Percentiles rank a stretch among this genome's conserved stretches.
Conservation (phyloP, 495 filamentous ascomycete genomes). For the Trichodelitschia bisporula region DNA sequence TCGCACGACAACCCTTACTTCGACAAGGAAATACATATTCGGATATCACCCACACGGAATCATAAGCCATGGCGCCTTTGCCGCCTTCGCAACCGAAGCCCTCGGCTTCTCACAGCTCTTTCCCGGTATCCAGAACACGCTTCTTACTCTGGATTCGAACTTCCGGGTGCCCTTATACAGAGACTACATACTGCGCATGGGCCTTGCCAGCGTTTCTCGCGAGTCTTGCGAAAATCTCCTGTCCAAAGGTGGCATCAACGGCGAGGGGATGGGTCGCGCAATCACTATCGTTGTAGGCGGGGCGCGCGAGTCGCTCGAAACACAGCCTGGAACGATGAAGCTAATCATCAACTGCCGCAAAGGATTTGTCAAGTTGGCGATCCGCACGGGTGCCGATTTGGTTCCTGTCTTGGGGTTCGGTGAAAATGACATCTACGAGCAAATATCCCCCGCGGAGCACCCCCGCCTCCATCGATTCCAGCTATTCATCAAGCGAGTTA, state of each 20-base stretch:
- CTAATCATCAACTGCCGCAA: slow-evolving; percentile 64
- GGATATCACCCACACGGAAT: slow-evolving; percentile 96
- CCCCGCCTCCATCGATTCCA: slow-evolving; percentile 54
- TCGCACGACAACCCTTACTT: slow-evolving; percentile 51
- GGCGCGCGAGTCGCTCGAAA: slow-evolving; percentile 73
- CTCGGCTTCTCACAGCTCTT: slow-evolving; percentile 75
- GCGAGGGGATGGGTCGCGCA: slow-evolving; percentile 79
- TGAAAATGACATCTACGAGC: slow-evolving; percentile 90
- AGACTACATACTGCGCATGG: slow-evolving; percentile 72
- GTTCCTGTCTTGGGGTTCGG: slow-evolving; percentile 84
- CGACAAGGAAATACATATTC: slow-evolving; percentile 87
- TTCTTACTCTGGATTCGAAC: slow-evolving; percentile 81
- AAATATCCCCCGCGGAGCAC: slow-evolving; percentile 43
- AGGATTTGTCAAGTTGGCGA: slow-evolving; percentile 81
- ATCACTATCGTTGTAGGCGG: slow-evolving; percentile 94
- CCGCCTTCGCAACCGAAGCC: slow-evolving; percentile 75
- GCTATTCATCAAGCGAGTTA: slow-evolving; percentile 49
- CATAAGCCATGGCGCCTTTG: slow-evolving; percentile 86
- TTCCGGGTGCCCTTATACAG: slow-evolving; percentile 86
- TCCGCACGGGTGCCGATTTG: slow-evolving; percentile 70
- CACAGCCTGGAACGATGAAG: slow-evolving; percentile 44
- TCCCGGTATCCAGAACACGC: slow-evolving; percentile 82
- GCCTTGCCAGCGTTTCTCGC: slow-evolving; percentile 67
- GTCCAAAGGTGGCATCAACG: slow-evolving; percentile 45
- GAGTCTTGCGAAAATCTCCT: slow-evolving; percentile 78